A percentile compares a stretch with the other conserved stretches of the same genome.
Conservation (phyloP, 306 rosid genomes). For the Rosa multiflora region DNA sequence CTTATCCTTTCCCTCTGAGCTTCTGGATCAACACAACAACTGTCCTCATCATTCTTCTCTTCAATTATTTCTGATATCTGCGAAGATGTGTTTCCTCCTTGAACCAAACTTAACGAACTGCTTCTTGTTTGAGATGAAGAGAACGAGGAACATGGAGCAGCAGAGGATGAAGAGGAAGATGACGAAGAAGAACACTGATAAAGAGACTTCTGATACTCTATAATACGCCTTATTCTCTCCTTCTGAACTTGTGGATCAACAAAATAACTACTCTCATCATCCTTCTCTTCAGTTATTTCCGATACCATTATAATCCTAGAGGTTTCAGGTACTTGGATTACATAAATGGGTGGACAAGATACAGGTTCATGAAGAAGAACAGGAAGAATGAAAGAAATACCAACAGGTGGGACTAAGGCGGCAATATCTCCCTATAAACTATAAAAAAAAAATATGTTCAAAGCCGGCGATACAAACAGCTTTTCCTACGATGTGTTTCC, state of each 20-base stretch:
- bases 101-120: slow-evolving; percentile 62
- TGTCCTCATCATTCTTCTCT: slow-evolving; percentile 46
- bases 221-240: slow-evolving; percentile 49
- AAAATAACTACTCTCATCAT: slow-evolving; percentile 45
- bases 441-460: slow-evolving; percentile 3
- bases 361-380: slow-evolving; percentile 23
- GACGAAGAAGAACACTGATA: slow-evolving; percentile 32
- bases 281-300: slow-evolving; percentile 56
- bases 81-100: slow-evolving; percentile 62
- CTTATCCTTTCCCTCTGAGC: slow-evolving; percentile 47
- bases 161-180: slow-evolving; percentile 24
- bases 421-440: slow-evolving; percentile 15
- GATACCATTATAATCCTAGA: slow-evolving; percentile 26
- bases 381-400: slow-evolving; percentile 16
- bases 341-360: slow-evolving; percentile 6
- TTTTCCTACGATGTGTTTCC: slow-evolving; percentile 21
- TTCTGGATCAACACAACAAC: slow-evolving; percentile 45
- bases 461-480: slow-evolving; percentile 54
- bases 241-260: slow-evolving; percentile 48
- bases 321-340: slow-evolving; percentile 10
- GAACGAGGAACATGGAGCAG: slow-evolving; percentile 35
- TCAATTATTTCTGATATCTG: slow-evolving; percentile 51
- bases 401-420: slow-evolving; percentile 28
- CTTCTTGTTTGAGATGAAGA: slow-evolving; percentile 38
- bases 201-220: slow-evolving; percentile 58